Conservation (phyloP, 2,329 filamentous ascomycete genomes). For the Colletotrichum tanaceti region DNA sequence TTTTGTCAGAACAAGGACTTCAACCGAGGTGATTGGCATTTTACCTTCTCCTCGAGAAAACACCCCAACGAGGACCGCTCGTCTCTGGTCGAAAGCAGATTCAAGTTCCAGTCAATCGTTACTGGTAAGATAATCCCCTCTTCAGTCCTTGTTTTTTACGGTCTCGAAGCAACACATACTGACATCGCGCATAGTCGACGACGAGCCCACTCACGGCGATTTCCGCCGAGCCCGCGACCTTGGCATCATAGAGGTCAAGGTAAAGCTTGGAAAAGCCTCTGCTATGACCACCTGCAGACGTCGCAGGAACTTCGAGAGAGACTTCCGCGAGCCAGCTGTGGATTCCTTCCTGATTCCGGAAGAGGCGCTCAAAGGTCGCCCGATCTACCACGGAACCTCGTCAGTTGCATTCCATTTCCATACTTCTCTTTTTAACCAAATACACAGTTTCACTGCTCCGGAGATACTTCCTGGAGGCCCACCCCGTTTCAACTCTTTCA, state of each 20-base stretch:
- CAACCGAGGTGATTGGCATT: conserved; percentile 12
- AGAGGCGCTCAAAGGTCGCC: conserved; percentile 50
- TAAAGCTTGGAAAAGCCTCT: conserved; percentile 18
- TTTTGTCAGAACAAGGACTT: conserved; percentile 25
- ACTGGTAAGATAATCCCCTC: conserved; percentile 43
- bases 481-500: neutral
- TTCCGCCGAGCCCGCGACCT: conserved; percentile 41
- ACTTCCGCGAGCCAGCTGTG: conserved; percentile 25
- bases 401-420: conserved; percentile 34
- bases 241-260: conserved; percentile 46
- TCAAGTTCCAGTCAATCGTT: conserved; percentile 46
- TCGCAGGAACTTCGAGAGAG: neutral
- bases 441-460: conserved; percentile 10
- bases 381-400: conserved; percentile 50
- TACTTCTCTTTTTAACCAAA: neutral
- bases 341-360: conserved; percentile 46
- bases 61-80: conserved; percentile 21
- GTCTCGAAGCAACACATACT: neutral
- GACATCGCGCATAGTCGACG: conserved; percentile 39
- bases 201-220: conserved; percentile 40
- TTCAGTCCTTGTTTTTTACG: neutral
- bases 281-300: neutral
- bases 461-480: neutral
- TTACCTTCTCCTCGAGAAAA: conserved; percentile 19
- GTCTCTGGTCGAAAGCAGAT: conserved; percentile 38